Base-by-base conservation (phyloP, 2,329 filamentous ascomycete genomes). In the Rhynchosporium secalis region DNA sequence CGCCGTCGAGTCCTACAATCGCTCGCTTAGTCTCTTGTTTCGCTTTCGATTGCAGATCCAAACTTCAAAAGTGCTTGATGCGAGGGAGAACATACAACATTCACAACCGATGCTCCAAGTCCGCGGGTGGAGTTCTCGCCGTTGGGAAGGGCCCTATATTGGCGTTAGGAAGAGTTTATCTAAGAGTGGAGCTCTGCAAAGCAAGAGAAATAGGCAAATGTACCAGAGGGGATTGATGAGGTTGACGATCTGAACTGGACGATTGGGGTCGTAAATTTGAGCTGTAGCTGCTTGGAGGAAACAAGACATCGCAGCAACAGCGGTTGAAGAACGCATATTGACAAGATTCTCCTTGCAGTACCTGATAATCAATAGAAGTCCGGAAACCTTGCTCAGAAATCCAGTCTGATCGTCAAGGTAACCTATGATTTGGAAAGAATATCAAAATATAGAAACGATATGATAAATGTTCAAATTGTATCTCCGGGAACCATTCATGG, bases 211-310 rank as follows among this genome's bases (percentile, higher is more conserved):
- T 5, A 36, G 2, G 4, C n/a, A 9, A 36, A 13, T 29, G 10
- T 20, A 51, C 31, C 33, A 54, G 13, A 54, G 33, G 28, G 49
- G 49, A 13, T 54, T 54, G 49, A 54, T 13, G 10, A 54, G 49
- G 49, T 40, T 40, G n/a, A 54, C 49, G 20, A 54, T 54, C n/a
- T 36, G 33, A 2, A 54, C 38, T 4, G 33, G 12, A 28, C 33
- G 9, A 5, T 54, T 10, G n/a, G 36, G 10, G 13, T 54, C 49
- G 33, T 36, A 36, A 10, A 6, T 36, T 40, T 40, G 49, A 10
- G 49, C 33, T n/a, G 9, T 20, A 54, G 36, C 33, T 51, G n/a
- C 33, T 13, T 54, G 49, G 20, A 54, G 33, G 31, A 54, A 33
- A 26, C 9, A 36, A 6, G 33, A 40, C n/a, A 40, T 4, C 2